These are phyloP conservation scores for Amyloporia xantha DNA, from an alignment of 768 basidiomycete species.

Conservation along the genomic window DNA sequence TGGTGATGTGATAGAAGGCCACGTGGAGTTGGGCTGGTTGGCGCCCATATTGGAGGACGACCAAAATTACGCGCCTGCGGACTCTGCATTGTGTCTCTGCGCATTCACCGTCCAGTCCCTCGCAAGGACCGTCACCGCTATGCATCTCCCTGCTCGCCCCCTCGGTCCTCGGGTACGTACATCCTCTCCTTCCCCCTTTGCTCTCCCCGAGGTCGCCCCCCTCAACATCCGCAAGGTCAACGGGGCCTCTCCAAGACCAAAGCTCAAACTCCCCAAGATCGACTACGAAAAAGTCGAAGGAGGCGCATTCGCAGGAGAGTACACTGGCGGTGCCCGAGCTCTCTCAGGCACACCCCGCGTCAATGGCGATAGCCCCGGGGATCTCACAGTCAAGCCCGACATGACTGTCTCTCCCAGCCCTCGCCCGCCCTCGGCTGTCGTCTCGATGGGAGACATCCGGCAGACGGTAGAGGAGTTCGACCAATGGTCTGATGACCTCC, in stretches of 20 bases:
- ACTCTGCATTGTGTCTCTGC: conserved; percentile 2
- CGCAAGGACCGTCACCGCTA: conserved; percentile 17
- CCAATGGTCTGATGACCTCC: conserved; percentile 59
- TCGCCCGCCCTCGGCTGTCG: conserved; percentile 16
- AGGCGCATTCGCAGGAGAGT: conserved; percentile 17
- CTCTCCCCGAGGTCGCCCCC: conserved; percentile 30
- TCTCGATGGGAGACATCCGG: conserved; percentile 23
- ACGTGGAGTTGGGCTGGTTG: neutral
- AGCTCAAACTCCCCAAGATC: conserved; percentile 30
- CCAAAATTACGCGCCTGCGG: neutral
- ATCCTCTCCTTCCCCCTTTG: conserved; percentile 33
- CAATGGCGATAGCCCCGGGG: conserved; percentile 30
- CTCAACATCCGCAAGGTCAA: conserved; percentile 37
- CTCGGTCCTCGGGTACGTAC: conserved; percentile 46
- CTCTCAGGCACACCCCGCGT: conserved; percentile 27
- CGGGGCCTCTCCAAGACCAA: conserved; percentile 26
- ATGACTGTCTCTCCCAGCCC: conserved; percentile 32
- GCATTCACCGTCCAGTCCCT: too few relatives aligned
- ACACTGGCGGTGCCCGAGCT: conserved; percentile 23
- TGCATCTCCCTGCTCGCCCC: conserved; percentile 33
- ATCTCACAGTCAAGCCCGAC: conserved; percentile 37
- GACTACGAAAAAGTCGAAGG: conserved; percentile 15
- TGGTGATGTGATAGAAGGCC: conserved; percentile 2
- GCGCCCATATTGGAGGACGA: conserved; percentile 1
- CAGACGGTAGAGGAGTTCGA: conserved; percentile 30